Percentiles rank a stretch among this genome's conserved stretches.
phyloP scores from a whole-genome alignment of 1,284 basidiomycete species.

The Cutaneotrichosporon spelunceum region DNA sequence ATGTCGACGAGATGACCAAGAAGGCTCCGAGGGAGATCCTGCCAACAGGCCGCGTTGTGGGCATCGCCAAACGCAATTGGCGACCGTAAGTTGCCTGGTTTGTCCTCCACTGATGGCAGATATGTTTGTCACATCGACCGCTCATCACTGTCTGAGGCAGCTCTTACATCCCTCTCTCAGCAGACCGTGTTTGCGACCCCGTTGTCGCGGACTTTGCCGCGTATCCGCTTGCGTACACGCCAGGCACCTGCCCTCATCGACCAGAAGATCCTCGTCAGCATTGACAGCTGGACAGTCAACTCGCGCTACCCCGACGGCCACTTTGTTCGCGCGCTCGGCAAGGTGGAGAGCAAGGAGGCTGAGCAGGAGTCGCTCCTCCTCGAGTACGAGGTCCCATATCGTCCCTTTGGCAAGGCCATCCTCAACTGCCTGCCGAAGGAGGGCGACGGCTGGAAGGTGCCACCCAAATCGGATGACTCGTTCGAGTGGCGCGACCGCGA shows the following conservation, averaged over 20 bases:
- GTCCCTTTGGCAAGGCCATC: slow-evolving; percentile 93
- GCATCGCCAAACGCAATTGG: slow-evolving; percentile 94
- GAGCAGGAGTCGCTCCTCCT: slow-evolving; percentile 92
- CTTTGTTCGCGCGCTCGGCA: slow-evolving; percentile 88
- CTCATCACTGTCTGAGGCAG: slow-evolving; percentile 75
- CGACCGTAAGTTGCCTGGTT: slow-evolving; percentile 63
- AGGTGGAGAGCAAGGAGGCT: slow-evolving; percentile 89
- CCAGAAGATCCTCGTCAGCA: slow-evolving; percentile 94
- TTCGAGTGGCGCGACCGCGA: slow-evolving; percentile 79
- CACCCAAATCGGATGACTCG: slow-evolving; percentile 62
- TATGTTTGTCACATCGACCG: slow-evolving; percentile 96
- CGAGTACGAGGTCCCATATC: slow-evolving; percentile 94
- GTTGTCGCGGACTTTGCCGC: slow-evolving; percentile 84
- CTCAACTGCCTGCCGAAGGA: slow-evolving; percentile 84
- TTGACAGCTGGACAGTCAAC: slow-evolving; percentile 83
- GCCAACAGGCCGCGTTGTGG: slow-evolving; percentile 89
- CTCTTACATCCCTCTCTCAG: slow-evolving; percentile 73
- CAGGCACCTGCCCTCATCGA: slow-evolving; percentile 84
- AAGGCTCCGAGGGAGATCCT: slow-evolving; percentile 55
- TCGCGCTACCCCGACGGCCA: slow-evolving; percentile 96
- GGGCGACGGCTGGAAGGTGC: slow-evolving; percentile 91
- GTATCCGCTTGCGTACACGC: slow-evolving; percentile 89
- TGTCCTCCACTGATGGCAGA: slow-evolving; percentile 48
- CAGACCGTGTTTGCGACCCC: slow-evolving; percentile 96
- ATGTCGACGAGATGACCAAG: slow-evolving; percentile 45